These are phyloP conservation scores for Fusarium aywerte DNA, from an alignment of 2,329 filamentous ascomycete genomes.

Conservation along the genomic window DNA sequence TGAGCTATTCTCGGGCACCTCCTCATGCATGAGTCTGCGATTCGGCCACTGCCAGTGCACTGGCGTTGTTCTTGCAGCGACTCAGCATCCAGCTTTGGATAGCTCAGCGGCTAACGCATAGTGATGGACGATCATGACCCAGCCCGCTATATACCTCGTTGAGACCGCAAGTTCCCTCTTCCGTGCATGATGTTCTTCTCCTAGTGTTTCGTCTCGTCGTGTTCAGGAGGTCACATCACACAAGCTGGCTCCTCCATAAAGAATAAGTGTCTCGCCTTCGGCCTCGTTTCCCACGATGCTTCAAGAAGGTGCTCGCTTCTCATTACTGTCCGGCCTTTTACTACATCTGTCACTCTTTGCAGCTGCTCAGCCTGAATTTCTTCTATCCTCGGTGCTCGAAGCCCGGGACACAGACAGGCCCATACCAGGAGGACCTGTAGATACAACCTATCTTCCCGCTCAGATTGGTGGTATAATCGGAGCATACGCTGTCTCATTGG, in stretches of 20 bases:
- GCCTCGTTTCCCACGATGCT: slow-evolving; percentile 55
- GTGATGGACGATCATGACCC: slow-evolving; percentile 60
- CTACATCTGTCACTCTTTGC: slow-evolving; percentile 45
- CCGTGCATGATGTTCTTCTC: slow-evolving; percentile 58
- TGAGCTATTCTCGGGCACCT: slow-evolving; percentile 51
- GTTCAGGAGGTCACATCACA: slow-evolving; percentile 57
- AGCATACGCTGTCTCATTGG: slow-evolving; percentile 81
- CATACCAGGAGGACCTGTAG: slow-evolving; percentile 66
- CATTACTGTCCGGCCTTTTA: slow-evolving; percentile 47
- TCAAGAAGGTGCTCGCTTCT: slow-evolving; percentile 41
- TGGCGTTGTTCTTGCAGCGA: slow-evolving; percentile 50
- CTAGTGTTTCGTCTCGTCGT: slow-evolving; percentile 61
- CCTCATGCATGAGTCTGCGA: slow-evolving; percentile 54
- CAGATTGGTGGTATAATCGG: slow-evolving; percentile 87
- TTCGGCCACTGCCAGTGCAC: slow-evolving; percentile 40
- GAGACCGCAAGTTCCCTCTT: slow-evolving; percentile 56
- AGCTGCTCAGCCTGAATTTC: slow-evolving; percentile 48
- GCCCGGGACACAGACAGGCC: slow-evolving; percentile 64
- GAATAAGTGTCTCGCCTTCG: slow-evolving; percentile 45
- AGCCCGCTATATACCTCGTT: slow-evolving; percentile 68
- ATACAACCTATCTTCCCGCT: slow-evolving; percentile 75
- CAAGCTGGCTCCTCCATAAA: slow-evolving; percentile 49
- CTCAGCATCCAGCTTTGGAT: slow-evolving; percentile 55
- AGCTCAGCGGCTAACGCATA: slow-evolving; percentile 55
- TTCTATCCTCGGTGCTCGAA: slow-evolving; percentile 40